Percentiles rank a stretch among this genome's conserved stretches.
These are phyloP conservation scores for Plasmopara muralis DNA, from an alignment of 352 stramenopile genomes.

Conservation along the genomic window DNA sequence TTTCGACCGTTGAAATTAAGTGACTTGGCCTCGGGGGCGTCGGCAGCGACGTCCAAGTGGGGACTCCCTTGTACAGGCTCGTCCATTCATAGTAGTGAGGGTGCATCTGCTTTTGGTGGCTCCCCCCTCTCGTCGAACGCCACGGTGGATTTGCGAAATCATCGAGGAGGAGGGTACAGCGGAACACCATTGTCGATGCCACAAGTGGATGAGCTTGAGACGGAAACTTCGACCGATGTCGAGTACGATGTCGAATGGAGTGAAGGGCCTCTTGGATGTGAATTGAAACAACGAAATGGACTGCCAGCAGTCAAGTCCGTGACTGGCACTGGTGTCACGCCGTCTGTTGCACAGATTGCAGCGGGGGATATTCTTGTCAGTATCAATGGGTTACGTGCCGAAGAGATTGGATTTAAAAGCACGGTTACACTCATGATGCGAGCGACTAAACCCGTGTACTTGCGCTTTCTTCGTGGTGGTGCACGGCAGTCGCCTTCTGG, in stretches of 20 bases:
- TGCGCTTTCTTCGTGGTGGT: constrained; percentile 50
- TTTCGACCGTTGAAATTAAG: constrained; percentile 55
- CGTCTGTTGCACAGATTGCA: constrained; percentile 60
- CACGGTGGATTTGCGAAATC: constrained; percentile 24
- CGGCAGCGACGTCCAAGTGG: constrained; percentile 16
- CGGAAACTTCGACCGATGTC: constrained; percentile 25
- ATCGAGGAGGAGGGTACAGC: constrained; percentile 19
- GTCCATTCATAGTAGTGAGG: constrained; percentile 31
- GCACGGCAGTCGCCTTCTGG: constrained; percentile 20
- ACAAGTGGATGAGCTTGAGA: constrained; percentile 10
- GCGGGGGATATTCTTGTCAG: constrained; percentile 58
- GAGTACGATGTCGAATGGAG: constrained; percentile 79
- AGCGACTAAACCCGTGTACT: constrained; percentile 65
- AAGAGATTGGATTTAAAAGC: constrained; percentile 74
- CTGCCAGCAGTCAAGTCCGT: constrained; percentile 64
- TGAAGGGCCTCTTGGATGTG: constrained; percentile 62
- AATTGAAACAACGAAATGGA: constrained; percentile 64
- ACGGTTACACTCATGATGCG: constrained; percentile 70
- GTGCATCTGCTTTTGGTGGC: constrained; percentile 22
- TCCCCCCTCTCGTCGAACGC: constrained; percentile 26
- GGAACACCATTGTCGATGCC: constrained; percentile 16
- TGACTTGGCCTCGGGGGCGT: constrained; percentile 22
- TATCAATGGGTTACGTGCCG: constrained; percentile 68
- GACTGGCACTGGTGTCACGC: constrained; percentile 46
- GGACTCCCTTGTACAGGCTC: constrained; percentile 20